phyloP scores from a whole-genome alignment of 306 rosid genomes.

The Glycyrrhiza uralensis region DNA sequence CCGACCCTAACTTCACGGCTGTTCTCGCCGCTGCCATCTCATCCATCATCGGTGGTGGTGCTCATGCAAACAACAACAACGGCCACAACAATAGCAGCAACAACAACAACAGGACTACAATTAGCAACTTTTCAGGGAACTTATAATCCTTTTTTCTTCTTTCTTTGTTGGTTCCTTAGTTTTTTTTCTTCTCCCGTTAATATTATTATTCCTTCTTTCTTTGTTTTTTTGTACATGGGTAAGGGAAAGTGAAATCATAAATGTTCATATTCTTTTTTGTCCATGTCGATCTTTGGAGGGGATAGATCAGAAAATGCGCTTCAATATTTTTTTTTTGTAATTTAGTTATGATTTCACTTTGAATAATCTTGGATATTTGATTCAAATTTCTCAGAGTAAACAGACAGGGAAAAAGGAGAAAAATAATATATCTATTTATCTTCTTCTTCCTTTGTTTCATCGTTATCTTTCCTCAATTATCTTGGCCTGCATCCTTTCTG shows the following conservation, averaged over 20 bases:
- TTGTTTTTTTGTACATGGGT: conserved; percentile 22
- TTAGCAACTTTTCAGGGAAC: conserved; percentile 63
- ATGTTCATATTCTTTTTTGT: conserved; percentile 59
- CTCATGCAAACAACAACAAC: conserved; percentile 34
- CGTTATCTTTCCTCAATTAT: not conserved
- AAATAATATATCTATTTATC: not conserved
- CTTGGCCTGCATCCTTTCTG: not conserved
- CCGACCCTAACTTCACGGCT: conserved; percentile 85
- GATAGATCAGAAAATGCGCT: conserved; percentile 26
- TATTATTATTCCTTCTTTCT: conserved; percentile 7
- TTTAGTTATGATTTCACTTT: conserved; percentile 34
- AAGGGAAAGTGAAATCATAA: conserved; percentile 38
- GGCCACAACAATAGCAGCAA: not conserved
- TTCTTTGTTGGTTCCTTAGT: not conserved
- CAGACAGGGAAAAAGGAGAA: conserved; percentile 21
- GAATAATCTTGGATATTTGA: conserved; percentile 34
- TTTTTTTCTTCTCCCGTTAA: not conserved
- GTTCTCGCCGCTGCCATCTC: conserved; percentile 94
- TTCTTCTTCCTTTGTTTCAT: conserved; percentile 15
- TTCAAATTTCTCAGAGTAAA: conserved; percentile 36
- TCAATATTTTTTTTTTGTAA: conserved; percentile 41
- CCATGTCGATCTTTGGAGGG: conserved; percentile 44
- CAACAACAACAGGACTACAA: conserved; percentile 30
- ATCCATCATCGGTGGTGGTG: conserved; percentile 80
- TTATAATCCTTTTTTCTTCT: conserved; percentile 5